Percentiles rank a stretch among this genome's conserved stretches.
Conservation (phyloP, 78 protist genomes). For the Dictyostelium capitatum region DNA sequence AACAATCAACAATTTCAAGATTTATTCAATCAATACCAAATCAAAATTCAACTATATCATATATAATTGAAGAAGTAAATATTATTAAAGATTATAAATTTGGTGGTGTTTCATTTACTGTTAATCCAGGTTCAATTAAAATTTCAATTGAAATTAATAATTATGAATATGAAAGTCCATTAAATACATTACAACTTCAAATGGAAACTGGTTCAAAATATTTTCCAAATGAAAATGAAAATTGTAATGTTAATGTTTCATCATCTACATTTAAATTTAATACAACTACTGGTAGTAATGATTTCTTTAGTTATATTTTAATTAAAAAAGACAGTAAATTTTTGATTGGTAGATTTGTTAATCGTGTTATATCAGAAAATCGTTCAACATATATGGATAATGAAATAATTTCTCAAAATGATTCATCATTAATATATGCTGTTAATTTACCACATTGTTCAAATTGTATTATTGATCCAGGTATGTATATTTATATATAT, state of each 20-base stretch:
- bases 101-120: not conserved
- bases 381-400: not conserved
- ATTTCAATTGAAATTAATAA: not conserved
- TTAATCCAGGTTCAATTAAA: not conserved
- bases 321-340: not conserved
- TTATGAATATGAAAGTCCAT: not conserved
- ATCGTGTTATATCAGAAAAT: not conserved
- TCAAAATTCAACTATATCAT: not conserved
- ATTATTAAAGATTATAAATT: not conserved
- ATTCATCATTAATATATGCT: not conserved
- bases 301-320: not conserved
- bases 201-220: not conserved
- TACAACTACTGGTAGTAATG: not conserved
- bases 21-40: not conserved
- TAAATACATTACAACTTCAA: not conserved
- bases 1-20: not conserved
- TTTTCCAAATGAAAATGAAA: not conserved
- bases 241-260: not conserved
- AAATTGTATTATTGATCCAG: slow-evolving; percentile 11
- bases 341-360: not conserved
- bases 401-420: not conserved
- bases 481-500: not conserved
- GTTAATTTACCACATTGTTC: not conserved
- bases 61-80: not conserved
- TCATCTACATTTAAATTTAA: not conserved